Conservation (phyloP, 352 stramenopile genomes). For the Globisporangium alternatum region DNA sequence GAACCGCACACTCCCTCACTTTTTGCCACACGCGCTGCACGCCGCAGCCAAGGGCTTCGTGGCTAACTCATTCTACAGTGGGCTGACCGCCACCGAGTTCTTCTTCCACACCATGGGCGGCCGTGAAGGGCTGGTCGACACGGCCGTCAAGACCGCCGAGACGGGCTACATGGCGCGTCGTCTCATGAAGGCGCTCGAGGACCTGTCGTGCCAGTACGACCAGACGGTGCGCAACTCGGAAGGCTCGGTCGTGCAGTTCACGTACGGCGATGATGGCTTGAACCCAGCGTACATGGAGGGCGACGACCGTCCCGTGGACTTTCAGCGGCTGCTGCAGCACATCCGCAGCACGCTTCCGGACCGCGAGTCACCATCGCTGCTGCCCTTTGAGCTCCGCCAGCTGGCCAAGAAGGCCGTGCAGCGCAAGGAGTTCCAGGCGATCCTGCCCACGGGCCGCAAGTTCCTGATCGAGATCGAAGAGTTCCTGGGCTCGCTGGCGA, state of each 20-base stretch:
- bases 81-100: slow-evolving; percentile 98
- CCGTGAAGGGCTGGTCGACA: slow-evolving; percentile 99
- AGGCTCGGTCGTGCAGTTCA: slow-evolving; percentile 97
- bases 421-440: slow-evolving; percentile 71
- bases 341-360: slow-evolving; percentile 85
- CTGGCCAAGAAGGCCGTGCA: slow-evolving; percentile 86
- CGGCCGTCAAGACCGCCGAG: slow-evolving; percentile 99
- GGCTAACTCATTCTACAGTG: slow-evolving; percentile 98
- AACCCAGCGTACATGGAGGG: slow-evolving; percentile 97
- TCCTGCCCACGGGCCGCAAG: slow-evolving; percentile 86
- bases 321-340: slow-evolving; percentile 90
- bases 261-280: slow-evolving; percentile 98
- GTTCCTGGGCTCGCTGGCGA: slow-evolving; percentile 71
- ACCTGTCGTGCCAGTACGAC: slow-evolving; percentile 96
- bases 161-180: slow-evolving; percentile 99
- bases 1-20: slow-evolving; percentile 97
- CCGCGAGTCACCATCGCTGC: slow-evolving; percentile 59
- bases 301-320: slow-evolving; percentile 95
- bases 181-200: slow-evolving; percentile 98
- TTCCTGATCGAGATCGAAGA: slow-evolving; percentile 89
- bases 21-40: slow-evolving; percentile 92
- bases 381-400: slow-evolving; percentile 79
- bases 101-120: slow-evolving; percentile 99
- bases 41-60: slow-evolving; percentile 99
- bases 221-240: slow-evolving; percentile 88